These are phyloP conservation scores for Entomortierella chlamydospora DNA, from an alignment of 192 early-diverging fungal species.

Conservation along the genomic window DNA sequence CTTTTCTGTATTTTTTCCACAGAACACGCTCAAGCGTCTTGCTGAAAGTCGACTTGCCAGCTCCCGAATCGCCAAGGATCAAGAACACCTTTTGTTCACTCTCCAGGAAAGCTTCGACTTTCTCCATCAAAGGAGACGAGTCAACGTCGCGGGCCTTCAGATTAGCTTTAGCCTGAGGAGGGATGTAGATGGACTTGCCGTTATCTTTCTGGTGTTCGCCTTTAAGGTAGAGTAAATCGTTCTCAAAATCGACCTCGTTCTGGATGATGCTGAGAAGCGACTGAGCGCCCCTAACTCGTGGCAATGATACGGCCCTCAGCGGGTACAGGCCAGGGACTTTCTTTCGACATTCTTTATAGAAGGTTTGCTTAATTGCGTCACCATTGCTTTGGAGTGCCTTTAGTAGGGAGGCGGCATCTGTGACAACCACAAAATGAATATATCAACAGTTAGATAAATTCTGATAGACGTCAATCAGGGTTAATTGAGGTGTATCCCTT, in stretches of 20 bases:
- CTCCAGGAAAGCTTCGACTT: slow-evolving; percentile 1
- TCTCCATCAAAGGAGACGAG: slow-evolving; percentile 6
- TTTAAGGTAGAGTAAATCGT: slow-evolving; percentile 18
- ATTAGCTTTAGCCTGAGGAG: slow-evolving; percentile 3
- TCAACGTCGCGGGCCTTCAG: background rate
- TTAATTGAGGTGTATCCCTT: too few relatives aligned
- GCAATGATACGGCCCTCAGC: too few relatives aligned
- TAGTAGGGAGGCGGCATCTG: too few relatives aligned
- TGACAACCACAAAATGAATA: too few relatives aligned
- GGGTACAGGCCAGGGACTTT: too few relatives aligned
- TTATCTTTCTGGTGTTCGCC: background rate
- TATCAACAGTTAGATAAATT: too few relatives aligned
- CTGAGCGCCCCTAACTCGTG: too few relatives aligned
- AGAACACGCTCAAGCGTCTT: background rate
- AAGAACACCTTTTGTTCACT: slow-evolving; percentile 6
- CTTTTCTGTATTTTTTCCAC: background rate
- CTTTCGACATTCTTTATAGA: too few relatives aligned
- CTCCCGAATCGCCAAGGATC: slow-evolving; percentile 5
- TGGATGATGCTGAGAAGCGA: too few relatives aligned
- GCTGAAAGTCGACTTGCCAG: slow-evolving; percentile 16
- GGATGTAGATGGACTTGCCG: slow-evolving; percentile 10
- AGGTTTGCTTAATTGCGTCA: too few relatives aligned
- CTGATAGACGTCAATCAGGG: too few relatives aligned
- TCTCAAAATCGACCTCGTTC: slow-evolving; percentile 14
- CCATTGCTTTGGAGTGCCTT: too few relatives aligned